Percentiles rank a stretch among this genome's conserved stretches.
These are phyloP conservation scores for Suillus spraguei DNA, from an alignment of 768 basidiomycete species.

Conservation along the genomic window DNA sequence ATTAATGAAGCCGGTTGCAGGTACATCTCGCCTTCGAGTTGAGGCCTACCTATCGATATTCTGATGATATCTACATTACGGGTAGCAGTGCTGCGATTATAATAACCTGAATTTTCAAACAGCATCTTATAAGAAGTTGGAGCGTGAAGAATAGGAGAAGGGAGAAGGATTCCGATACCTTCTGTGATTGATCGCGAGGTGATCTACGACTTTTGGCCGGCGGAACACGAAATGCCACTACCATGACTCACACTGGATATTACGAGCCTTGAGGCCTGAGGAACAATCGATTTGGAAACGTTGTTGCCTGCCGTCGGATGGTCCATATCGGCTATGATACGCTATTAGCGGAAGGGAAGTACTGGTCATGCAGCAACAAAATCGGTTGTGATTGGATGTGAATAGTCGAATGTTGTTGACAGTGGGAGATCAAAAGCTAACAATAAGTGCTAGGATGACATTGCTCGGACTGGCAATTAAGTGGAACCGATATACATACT, in stretches of 20 bases:
- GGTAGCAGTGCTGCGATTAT: conserved; percentile 52
- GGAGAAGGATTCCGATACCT: conserved; percentile 58
- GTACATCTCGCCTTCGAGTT: conserved; percentile 66
- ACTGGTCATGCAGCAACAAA: neutral
- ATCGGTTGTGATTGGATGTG: conserved; percentile 2
- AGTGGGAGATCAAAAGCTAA: neutral
- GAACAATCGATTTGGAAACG: conserved; percentile 2
- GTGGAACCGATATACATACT: neutral
- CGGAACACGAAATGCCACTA: conserved; percentile 5
- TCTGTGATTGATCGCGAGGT: conserved; percentile 32
- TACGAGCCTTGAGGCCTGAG: conserved; percentile 11
- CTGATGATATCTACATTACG: conserved; percentile 74
- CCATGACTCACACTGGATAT: neutral
- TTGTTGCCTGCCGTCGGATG: conserved; percentile 4
- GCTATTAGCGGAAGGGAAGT: neutral
- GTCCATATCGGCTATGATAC: neutral
- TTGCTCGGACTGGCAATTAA: neutral
- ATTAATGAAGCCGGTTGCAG: conserved; percentile 30
- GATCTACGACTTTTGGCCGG: neutral
- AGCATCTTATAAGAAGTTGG: conserved; percentile 40
- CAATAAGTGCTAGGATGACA: neutral
- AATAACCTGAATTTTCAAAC: conserved; percentile 50
- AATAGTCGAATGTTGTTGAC: neutral
- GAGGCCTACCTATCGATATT: conserved; percentile 72
- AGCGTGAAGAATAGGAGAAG: conserved; percentile 41